A percentile compares a stretch with the other conserved stretches of the same genome.
Evolutionary conservation across 2,329 filamentous ascomycete genomes (phyloP).

Genomic region (Cercospora berteroae): DNA sequence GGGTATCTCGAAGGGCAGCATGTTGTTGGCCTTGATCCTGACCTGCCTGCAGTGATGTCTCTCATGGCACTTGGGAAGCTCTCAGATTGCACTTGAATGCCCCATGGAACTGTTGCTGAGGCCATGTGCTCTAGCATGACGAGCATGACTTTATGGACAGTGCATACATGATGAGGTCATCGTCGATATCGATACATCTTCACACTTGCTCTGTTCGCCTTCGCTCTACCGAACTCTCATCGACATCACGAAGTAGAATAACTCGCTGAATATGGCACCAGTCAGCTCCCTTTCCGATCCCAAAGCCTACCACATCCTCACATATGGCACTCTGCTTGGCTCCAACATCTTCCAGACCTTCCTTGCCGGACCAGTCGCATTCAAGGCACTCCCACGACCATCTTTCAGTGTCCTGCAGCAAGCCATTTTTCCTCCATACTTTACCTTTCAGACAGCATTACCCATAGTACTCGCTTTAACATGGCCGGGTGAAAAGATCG

Average conservation of each 20-base stretch:
- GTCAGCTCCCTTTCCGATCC: slow-evolving; percentile 57
- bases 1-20: not conserved
- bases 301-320: slow-evolving; percentile 75
- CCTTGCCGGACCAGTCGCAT: slow-evolving; percentile 69
- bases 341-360: slow-evolving; percentile 88
- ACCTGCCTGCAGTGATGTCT: not conserved
- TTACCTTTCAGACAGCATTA: slow-evolving; percentile 73
- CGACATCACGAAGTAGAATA: not conserved
- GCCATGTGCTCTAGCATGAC: not conserved
- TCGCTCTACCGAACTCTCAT: not conserved
- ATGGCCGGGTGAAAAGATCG: slow-evolving; percentile 62
- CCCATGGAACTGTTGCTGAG: not conserved
- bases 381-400: slow-evolving; percentile 70
- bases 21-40: not conserved
- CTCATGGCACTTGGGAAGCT: not conserved
- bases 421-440: slow-evolving; percentile 84
- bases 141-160: not conserved
- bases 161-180: not conserved
- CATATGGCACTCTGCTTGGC: slow-evolving; percentile 77
- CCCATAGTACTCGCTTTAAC: slow-evolving; percentile 74
- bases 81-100: not conserved
- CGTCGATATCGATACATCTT: not conserved
- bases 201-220: not conserved
- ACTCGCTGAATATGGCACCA: slow-evolving; percentile 42
- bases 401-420: slow-evolving; percentile 80